A percentile compares a stretch with the other conserved stretches of the same genome.
These are phyloP conservation scores for Saturnispora ahearnii DNA, from an alignment of 805 yeast genomes.

Conservation along the genomic window DNA sequence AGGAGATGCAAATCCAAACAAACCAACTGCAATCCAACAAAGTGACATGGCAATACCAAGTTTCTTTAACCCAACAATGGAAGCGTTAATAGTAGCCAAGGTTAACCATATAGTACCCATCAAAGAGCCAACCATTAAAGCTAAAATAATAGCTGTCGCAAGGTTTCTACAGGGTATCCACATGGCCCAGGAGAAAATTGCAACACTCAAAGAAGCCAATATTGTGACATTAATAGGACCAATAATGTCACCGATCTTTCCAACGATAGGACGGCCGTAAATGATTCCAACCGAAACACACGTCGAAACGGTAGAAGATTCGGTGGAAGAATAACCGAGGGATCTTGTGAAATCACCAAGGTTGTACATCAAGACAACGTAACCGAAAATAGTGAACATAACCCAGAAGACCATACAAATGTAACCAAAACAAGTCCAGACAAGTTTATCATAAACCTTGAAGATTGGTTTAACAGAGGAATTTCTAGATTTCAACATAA, in stretches of 20 bases:
- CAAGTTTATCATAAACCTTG: slow-evolving; percentile 33
- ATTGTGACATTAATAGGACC: slow-evolving; percentile 44
- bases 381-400: slow-evolving; percentile 47
- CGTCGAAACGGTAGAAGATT: slow-evolving; percentile 52
- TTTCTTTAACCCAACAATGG: slow-evolving; percentile 46
- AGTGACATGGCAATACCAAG: slow-evolving; percentile 41
- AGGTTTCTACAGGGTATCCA: slow-evolving; percentile 51
- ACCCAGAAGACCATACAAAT: slow-evolving; percentile 30
- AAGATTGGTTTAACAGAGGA: slow-evolving; percentile 29
- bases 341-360: slow-evolving; percentile 53
- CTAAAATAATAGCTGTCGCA: slow-evolving; percentile 47
- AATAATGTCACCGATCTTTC: slow-evolving; percentile 38
- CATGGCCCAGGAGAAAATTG: slow-evolving; percentile 37
- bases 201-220: slow-evolving; percentile 31
- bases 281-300: slow-evolving; percentile 51
- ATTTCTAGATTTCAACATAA: slow-evolving; percentile 32
- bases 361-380: slow-evolving; percentile 49
- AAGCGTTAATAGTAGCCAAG: slow-evolving; percentile 40
- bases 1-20: slow-evolving; percentile 47
- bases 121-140: slow-evolving; percentile 41
- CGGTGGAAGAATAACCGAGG: slow-evolving; percentile 44
- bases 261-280: slow-evolving; percentile 48
- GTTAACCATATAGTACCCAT: slow-evolving; percentile 60
- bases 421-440: slow-evolving; percentile 32
- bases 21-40: slow-evolving; percentile 43